phyloP scores from a whole-genome alignment of 805 yeast species.

The Blastobotrys peoriensis region DNA sequence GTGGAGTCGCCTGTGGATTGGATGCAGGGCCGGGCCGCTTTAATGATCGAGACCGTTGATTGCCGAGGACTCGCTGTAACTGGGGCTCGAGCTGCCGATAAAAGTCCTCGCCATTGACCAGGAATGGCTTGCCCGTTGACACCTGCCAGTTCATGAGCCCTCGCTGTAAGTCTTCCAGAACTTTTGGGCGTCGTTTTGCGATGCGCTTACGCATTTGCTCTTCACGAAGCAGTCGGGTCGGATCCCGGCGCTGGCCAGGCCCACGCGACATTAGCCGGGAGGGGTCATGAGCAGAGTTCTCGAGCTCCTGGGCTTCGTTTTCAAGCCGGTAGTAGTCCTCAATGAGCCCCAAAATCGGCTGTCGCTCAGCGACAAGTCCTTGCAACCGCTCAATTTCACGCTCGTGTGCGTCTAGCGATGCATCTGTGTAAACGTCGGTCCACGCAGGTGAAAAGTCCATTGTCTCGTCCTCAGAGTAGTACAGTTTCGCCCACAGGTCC shows the following conservation, averaged over 20 bases:
- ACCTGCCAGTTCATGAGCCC: conserved; percentile 46
- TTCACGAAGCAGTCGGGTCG: conserved; percentile 72
- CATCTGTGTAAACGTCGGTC: conserved; percentile 49
- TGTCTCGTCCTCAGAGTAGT: conserved; percentile 50
- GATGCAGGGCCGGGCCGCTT: conserved; percentile 8
- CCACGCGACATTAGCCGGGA: conserved; percentile 66
- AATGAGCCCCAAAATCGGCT: conserved; percentile 52
- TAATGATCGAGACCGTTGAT: conserved; percentile 1
- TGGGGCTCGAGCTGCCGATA: conserved; percentile 21
- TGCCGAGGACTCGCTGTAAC: conserved; percentile 5
- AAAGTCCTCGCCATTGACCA: conserved; percentile 46
- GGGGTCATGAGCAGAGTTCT: conserved; percentile 70
- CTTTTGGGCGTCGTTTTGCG: conserved; percentile 59
- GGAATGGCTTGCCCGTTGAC: conserved; percentile 23
- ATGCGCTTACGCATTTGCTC: conserved; percentile 68
- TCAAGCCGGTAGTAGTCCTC: conserved; percentile 50
- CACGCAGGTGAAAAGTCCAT: conserved; percentile 39
- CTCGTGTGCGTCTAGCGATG: conserved; percentile 57
- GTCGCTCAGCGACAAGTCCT: conserved; percentile 42
- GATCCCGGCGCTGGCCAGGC: conserved; percentile 33
- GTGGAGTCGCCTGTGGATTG: conserved; percentile 3
- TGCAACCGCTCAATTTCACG: conserved; percentile 50
- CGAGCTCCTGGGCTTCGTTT: conserved; percentile 56
- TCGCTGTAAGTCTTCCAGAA: conserved; percentile 45
- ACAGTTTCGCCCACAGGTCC: conserved; percentile 56